Percentiles rank a stretch among this genome's conserved stretches.
Evolutionary conservation across 257 asterid species (phyloP).

Genomic region (Solanum chiquidenum): DNA sequence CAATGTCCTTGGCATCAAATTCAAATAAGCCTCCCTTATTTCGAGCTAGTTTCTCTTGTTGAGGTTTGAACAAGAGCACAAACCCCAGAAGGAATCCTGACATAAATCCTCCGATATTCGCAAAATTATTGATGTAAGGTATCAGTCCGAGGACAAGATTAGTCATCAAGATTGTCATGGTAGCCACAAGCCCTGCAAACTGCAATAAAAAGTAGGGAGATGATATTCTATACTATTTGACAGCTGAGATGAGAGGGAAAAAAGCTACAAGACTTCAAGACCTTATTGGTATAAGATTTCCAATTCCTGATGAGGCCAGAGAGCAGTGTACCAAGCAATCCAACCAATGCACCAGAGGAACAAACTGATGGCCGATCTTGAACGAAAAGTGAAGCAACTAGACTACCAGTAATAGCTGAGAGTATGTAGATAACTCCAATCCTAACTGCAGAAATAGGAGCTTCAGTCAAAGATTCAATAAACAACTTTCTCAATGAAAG

Average conservation of each 20-base stretch:
- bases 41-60: slow-evolving; percentile 26
- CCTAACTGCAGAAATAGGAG: slow-evolving; percentile 41
- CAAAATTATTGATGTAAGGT: slow-evolving; percentile 71
- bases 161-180: slow-evolving; percentile 29
- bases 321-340: slow-evolving; percentile 72
- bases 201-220: slow-evolving; percentile 15
- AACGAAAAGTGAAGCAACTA: slow-evolving; percentile 59
- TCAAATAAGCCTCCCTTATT: slow-evolving; percentile 57
- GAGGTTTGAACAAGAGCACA: slow-evolving; percentile 54
- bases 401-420: slow-evolving; percentile 63
- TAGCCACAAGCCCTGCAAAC: slow-evolving; percentile 41
- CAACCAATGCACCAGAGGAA: slow-evolving; percentile 73
- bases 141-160: slow-evolving; percentile 53
- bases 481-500: neutral
- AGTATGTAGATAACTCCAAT: slow-evolving; percentile 53
- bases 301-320: slow-evolving; percentile 64
- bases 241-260: neutral
- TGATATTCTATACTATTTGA: neutral
- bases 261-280: slow-evolving; percentile 2
- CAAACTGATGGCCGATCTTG: slow-evolving; percentile 74
- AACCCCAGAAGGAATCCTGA: slow-evolving; percentile 71
- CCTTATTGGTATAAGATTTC: slow-evolving; percentile 69
- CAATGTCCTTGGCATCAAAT: slow-evolving; percentile 39
- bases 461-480: neutral
- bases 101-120: slow-evolving; percentile 71